Base-by-base conservation (phyloP, 805 yeast species). In the Zygosaccharomyces pseudorouxii region DNA sequence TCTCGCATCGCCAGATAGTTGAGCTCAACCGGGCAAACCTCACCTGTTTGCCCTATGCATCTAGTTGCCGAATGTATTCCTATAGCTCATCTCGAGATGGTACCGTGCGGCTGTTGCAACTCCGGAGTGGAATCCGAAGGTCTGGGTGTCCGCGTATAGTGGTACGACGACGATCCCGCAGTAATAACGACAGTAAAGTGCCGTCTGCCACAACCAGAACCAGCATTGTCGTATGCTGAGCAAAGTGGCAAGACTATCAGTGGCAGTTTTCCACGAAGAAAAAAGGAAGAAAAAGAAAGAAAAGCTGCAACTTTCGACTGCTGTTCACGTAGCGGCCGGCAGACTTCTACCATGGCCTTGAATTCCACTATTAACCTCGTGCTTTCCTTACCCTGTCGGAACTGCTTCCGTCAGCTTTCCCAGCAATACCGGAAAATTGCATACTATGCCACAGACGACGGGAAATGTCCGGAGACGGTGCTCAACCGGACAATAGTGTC, bases 71-170 rank as follows among this genome's bases (percentile, higher is more conserved):
- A 25, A 16, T 11, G 20, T 8, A 20, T 25, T 25, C 22, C 14
- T 28, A 31, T 19, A 25, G 31, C 22, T 8, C 42, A 38, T 14
- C 42, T 22, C 42, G 42, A 25, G 42, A 25, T 38, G 42, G 11
- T 28, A 23, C 19, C 19, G 42, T 16, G 30, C 42, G 42, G 42
- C 42, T 38, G 42, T 25, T 25, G 25, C 19, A 12, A 20, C n/a
- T 25, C 30, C 23, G 42, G 18, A 39, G 42, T 38, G 42, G 42
- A 39, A n/a, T 14, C 42, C 42, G 20, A 29, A 28, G 20, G 35
- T 27, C 11, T 39, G 42, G 42, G 33, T 25, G 31, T 27, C 7
- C 7, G 22, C n/a, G 33, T 27, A 18, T 39, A 18, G 31, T 27
- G 23, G 33, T 11, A 25, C 7, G 14, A 23, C 28, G 4, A 22